phyloP scores from a whole-genome alignment of 1,284 basidiomycete species.

The Porodaedalea pini region DNA sequence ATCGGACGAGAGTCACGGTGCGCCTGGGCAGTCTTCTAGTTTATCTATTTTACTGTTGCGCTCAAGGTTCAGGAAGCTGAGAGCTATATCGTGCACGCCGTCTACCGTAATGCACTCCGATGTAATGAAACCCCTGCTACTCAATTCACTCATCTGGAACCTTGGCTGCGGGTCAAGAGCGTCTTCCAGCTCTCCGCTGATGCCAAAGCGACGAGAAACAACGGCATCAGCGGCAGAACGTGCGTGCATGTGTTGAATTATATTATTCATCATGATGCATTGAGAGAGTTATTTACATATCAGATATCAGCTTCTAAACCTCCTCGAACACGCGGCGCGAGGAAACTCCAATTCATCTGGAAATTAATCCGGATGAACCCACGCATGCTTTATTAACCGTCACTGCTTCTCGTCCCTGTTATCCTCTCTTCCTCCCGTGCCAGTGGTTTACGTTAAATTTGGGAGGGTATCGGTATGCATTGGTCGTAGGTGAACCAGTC shows the following conservation, averaged over 20 bases:
- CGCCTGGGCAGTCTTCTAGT: constrained; percentile 2
- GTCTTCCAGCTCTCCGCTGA: not conserved
- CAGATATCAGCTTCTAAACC: not conserved
- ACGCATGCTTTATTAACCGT: not conserved
- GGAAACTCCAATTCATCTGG: not conserved
- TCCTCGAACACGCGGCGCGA: not conserved
- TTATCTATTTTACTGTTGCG: not conserved
- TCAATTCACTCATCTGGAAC: not conserved
- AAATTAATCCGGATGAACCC: constrained; percentile 3
- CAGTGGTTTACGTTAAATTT: no score
- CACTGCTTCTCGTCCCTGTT: not conserved
- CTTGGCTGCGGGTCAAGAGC: not conserved
- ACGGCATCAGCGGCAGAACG: not conserved
- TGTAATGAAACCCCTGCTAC: not conserved
- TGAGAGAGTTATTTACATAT: not conserved
- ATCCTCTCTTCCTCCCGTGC: not conserved
- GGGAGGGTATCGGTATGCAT: not conserved
- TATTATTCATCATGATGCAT: not conserved
- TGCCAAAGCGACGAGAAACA: not conserved
- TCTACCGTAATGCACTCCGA: not conserved
- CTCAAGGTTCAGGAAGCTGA: not conserved
- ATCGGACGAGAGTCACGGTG: not conserved
- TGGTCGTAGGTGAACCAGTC: not conserved
- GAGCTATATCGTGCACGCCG: not conserved
- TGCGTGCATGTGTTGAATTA: not conserved